Evolutionary conservation across 805 yeast species (phyloP).

Genomic region (Suhomyces tanzawaensis): DNA sequence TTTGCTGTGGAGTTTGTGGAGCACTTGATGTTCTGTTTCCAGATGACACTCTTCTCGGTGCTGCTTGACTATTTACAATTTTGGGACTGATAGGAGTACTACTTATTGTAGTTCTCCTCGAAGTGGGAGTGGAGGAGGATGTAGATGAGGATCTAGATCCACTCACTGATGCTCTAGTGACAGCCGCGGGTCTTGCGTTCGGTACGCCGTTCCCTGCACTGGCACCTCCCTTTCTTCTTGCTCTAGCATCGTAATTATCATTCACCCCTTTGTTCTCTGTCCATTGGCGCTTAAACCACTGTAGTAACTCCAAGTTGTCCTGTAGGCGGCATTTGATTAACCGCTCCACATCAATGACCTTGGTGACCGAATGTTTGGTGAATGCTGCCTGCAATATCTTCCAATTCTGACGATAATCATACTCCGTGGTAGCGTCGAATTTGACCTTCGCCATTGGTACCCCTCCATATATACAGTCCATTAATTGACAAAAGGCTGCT

Average conservation of each 20-base stretch:
- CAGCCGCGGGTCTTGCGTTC: background rate
- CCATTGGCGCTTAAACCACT: slow-evolving; percentile 89
- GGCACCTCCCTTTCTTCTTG: slow-evolving; percentile 19
- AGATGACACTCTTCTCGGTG: slow-evolving; percentile 8
- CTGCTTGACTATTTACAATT: background rate
- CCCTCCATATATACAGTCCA: slow-evolving; percentile 82
- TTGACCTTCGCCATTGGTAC: slow-evolving; percentile 78
- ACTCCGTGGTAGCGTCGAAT: slow-evolving; percentile 67
- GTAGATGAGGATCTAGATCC: slow-evolving; percentile 7
- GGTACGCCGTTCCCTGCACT: background rate
- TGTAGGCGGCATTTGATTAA: slow-evolving; percentile 86
- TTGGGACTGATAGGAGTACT: slow-evolving; percentile 8
- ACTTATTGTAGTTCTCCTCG: slow-evolving; percentile 4
- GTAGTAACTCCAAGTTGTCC: slow-evolving; percentile 90
- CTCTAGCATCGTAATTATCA: slow-evolving; percentile 61
- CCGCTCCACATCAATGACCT: slow-evolving; percentile 75
- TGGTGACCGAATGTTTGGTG: slow-evolving; percentile 63
- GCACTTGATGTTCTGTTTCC: slow-evolving; percentile 3
- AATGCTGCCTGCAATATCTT: slow-evolving; percentile 85
- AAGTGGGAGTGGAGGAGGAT: background rate
- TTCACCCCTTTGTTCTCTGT: slow-evolving; percentile 65
- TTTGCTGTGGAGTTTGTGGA: slow-evolving; percentile 4
- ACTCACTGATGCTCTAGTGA: background rate
- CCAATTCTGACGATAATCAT: slow-evolving; percentile 76
- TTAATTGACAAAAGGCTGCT: slow-evolving; percentile 88